A percentile compares a stretch with the other conserved stretches of the same genome.
phyloP scores from a whole-genome alignment of 116 monocot species.

The Thalassia testudinum region DNA sequence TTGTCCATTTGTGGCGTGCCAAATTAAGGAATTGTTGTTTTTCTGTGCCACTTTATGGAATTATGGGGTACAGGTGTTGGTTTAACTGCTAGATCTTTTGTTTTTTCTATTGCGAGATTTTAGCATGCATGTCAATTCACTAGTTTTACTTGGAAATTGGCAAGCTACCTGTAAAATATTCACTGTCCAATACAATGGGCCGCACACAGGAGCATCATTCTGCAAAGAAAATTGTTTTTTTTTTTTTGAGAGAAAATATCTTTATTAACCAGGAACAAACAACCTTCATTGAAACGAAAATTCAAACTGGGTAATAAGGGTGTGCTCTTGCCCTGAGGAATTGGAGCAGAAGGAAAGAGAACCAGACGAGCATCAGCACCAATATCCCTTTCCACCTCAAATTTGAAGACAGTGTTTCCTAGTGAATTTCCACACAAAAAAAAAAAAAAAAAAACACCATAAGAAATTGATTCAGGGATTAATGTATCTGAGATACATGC shows the following conservation, averaged over 20 bases:
- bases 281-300: too few species aligned
- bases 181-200: slow-evolving; percentile 51
- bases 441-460: slow-evolving; percentile 3
- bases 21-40: too few species aligned
- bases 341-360: slow-evolving; percentile 71
- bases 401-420: slow-evolving; percentile 71
- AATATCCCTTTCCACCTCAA: slow-evolving; percentile 62
- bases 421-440: not conserved
- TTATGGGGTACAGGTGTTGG: too few species aligned
- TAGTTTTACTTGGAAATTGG: too few species aligned
- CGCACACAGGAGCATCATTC: slow-evolving; percentile 41
- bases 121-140: too few species aligned
- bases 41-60: too few species aligned
- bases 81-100: too few species aligned
- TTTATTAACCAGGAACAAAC: too few species aligned
- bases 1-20: too few species aligned
- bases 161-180: slow-evolving; percentile 59
- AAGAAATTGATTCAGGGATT: not conserved
- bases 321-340: slow-evolving; percentile 39
- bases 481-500: not conserved
- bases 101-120: too few species aligned
- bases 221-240: slow-evolving; percentile 9
- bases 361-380: slow-evolving; percentile 67
- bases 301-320: not conserved
- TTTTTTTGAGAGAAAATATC: too few species aligned